Evolutionary conservation across 345 rosid species (phyloP), one percentile per base, ranked within the genome.

Genomic region (Stellera chamaejasme): DNA sequence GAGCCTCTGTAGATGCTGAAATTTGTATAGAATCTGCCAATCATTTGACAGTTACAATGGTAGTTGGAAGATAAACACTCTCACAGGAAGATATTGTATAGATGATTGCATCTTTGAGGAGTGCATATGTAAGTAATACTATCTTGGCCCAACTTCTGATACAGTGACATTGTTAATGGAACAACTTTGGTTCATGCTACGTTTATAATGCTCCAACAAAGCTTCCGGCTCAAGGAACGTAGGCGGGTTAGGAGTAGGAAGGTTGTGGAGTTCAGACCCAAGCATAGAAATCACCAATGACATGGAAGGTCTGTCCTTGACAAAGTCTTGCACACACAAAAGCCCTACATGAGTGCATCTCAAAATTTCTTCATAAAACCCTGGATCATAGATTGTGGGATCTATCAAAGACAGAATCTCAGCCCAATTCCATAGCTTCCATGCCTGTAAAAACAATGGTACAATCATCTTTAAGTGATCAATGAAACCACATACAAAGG

Each of bases 261-360:
- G 69, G 45, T 67, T 49, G 16, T 42, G 48, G 56, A 50, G 55
- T 28, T 72, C 66, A 63, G 62, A 45, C 4, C 19, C 64, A 36
- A 58, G 28, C 27, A 47, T 58, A 14, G 52, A 58, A 23, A 46
- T 52, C 7, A 45, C 45, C 10, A 6, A 32, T 11, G 69, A 42
- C 42, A 65, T 56, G 1, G 25, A 39, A 13, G 66, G 60, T 42
- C 69, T 65, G 10, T 70, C 70, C n/a, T 66, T 46, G 10, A 60
- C 68, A 1, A 19, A 50, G 43, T 73, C 71, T 45, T 73, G 71
- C 27, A 62, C 71, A 10, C 68, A 61, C 14, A 73, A 28, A 32
- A 67, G 57, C 6, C 77, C 67, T 43, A 72, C 61, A 27, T 72
- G 61, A 6, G 62, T 10, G 47, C 65, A 50, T 52, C 39, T 52